Evolutionary conservation across 2,329 filamentous ascomycete species (phyloP), one percentile per base, ranked within the genome.

Genomic region (Talaromyces albobiverticillius): DNA sequence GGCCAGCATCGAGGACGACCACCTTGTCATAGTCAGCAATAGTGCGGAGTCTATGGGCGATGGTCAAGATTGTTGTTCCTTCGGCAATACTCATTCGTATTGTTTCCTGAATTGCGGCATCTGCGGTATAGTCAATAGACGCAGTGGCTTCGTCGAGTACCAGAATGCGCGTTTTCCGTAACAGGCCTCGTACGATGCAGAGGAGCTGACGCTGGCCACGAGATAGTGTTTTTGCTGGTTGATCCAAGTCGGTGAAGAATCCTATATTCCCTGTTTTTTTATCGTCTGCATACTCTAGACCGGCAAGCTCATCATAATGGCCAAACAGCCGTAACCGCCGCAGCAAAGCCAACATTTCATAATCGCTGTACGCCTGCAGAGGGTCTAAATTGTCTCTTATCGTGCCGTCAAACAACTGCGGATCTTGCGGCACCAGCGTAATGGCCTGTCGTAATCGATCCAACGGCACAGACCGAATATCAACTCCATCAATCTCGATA

Each of bases 201-300:
- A 70, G 60, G 0, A 69, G 60, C 53, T 70, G 67, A 2, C 65
- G 59, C 43, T 70, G 67, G 3, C 67, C 67, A 8, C 66, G 65
- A 0, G 66, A 70, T n/a, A 70, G 58, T 29, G 60, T 4, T 63
- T 58, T 22, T 57, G 62, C 23, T 67, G 61, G 14, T 56, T 61
- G 1, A 61, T 50, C 69, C 63, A 3, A 68, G 16, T 9, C 26
- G 13, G 32, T 26, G 13, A 45, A 31, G 13, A n/a, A n/a, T n/a
- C 29, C 29, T 31, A 7, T 31, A 31, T 31, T 31, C 29, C 13
- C 29, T 31, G 29, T 31, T 11, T 31, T 11, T 5, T 7, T 31
- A 11, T 3, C 29, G 8, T 31, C 13, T 31, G n/a, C n/a, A n/a
- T n/a, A n/a, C n/a, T n/a, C n/a, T n/a, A n/a, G n/a, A n/a, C n/a